Evolutionary conservation across 2,329 filamentous ascomycete genomes (phyloP), one percentile per base, ranked within the genome.

Genomic region (Clathrospora elynae): DNA sequence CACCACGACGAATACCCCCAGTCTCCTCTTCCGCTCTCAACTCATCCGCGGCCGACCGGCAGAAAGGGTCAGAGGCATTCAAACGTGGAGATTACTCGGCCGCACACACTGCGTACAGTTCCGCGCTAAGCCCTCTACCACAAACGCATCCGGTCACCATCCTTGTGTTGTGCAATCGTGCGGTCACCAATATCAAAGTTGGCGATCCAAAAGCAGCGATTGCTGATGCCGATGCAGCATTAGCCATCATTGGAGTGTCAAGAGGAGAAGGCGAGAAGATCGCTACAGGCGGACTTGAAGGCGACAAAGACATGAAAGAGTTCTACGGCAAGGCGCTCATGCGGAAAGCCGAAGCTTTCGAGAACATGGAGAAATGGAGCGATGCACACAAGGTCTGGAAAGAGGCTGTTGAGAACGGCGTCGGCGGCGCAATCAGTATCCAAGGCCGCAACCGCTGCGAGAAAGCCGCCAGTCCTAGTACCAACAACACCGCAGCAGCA

Each of bases 311-410:
- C 33, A 95, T 99, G 88, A 87, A 83, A 51, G 91, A 96, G 12
- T 88, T 96, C 50, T 97, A 87, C 64, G 91, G 90, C 38, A 99
- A 97, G 70, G 92, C 92, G 0, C 75, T 97, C 19, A 92, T 88
- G 73, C 86, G 93, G 39, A 97, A 97, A 74, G 93, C 93, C 1
- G 93, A 99, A 72, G 93, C 90, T 1, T 78, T 97, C 6, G 93
- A 99, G 70, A 87, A 96, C 64, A 86, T 99, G 78, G 93, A 99
- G 73, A 89, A 87, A 66, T 99, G 92, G 92, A 73, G 75, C 2
- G 92, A 97, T 35, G 93, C 93, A 1, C 84, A 83, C 0, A 74
- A 77, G 2, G 84, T 88, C 0, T 99, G 93, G 93, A 84, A 85
- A 59, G 75, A 81, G 40, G 91, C 89, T 22, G 87, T 97, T 1